Conservation (phyloP, 305 asterid genomes). For the Fraxinus dipetala region DNA sequence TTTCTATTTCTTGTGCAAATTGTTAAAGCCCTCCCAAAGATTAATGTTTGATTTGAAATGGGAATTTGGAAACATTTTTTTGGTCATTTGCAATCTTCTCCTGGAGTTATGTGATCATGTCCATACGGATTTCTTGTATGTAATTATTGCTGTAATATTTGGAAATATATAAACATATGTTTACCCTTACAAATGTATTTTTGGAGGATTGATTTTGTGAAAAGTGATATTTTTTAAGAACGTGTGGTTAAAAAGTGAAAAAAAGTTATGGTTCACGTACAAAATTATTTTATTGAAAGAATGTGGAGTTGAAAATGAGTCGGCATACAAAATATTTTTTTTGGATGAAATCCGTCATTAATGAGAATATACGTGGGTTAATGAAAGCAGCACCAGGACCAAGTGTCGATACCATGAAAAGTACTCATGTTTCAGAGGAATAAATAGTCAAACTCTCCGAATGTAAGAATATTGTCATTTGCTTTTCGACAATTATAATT, state of each 20-base stretch:
- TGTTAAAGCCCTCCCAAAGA: background rate
- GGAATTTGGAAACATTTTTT: background rate
- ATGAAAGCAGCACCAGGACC: constrained; percentile 28
- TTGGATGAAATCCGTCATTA: background rate
- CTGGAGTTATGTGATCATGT: background rate
- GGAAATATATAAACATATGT: background rate
- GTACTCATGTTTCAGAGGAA: constrained; percentile 22
- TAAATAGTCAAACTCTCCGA: constrained; percentile 24
- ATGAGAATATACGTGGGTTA: background rate
- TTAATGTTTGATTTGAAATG: background rate
- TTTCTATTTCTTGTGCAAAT: background rate
- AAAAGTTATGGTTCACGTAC: background rate
- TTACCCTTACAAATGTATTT: background rate
- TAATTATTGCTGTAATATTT: background rate
- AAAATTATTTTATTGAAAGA: background rate
- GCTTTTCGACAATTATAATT: background rate
- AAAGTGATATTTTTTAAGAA: background rate
- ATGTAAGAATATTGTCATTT: constrained; percentile 15
- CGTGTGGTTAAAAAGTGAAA: background rate
- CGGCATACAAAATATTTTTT: background rate
- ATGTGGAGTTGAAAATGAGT: background rate
- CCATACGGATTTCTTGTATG: background rate
- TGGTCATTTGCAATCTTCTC: background rate
- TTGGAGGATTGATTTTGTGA: background rate
- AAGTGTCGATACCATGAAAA: constrained; percentile 22